phyloP scores from a whole-genome alignment of 169 alveolate genomes.

The Plasmodium inui region DNA sequence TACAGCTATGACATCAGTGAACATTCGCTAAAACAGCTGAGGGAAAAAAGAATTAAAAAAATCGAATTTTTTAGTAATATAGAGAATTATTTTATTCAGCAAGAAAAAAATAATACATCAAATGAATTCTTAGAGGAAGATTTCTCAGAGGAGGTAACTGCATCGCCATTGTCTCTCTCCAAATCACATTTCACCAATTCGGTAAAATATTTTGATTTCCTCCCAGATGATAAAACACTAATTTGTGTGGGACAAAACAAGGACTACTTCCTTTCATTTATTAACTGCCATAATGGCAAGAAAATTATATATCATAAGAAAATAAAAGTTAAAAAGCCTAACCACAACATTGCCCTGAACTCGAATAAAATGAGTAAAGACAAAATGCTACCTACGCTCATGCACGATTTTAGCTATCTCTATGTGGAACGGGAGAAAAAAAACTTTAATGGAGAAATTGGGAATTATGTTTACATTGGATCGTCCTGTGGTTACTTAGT shows the following conservation, averaged over 20 bases:
- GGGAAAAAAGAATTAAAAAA: constrained; percentile 50
- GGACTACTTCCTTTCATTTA: constrained; percentile 67
- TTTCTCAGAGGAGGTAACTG: constrained; percentile 28
- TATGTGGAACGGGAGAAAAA: constrained; percentile 49
- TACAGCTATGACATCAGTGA: constrained; percentile 57
- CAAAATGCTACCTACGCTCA: constrained; percentile 6
- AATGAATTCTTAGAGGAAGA: constrained; percentile 7
- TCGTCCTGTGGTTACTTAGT: constrained; percentile 61
- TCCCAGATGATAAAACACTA: constrained; percentile 54
- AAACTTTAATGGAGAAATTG: constrained; percentile 44
- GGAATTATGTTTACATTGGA: constrained; percentile 49
- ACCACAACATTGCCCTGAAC: not conserved
- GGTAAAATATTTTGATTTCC: constrained; percentile 56
- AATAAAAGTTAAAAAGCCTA: constrained; percentile 30
- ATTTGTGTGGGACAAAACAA: constrained; percentile 58
- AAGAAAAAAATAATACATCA: constrained; percentile 3
- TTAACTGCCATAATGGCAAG: constrained; percentile 46
- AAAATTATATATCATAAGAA: constrained; percentile 37
- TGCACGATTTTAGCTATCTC: constrained; percentile 45
- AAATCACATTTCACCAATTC: constrained; percentile 41
- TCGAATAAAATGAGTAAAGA: not conserved
- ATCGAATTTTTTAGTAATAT: constrained; percentile 53
- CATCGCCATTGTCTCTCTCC: constrained; percentile 36
- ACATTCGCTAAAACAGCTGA: constrained; percentile 9
- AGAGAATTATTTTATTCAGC: constrained; percentile 44